Percentiles rank a stretch among this genome's conserved stretches.
phyloP scores from a whole-genome alignment of 345 rosid genomes.

The Streptanthus diversifolius region DNA sequence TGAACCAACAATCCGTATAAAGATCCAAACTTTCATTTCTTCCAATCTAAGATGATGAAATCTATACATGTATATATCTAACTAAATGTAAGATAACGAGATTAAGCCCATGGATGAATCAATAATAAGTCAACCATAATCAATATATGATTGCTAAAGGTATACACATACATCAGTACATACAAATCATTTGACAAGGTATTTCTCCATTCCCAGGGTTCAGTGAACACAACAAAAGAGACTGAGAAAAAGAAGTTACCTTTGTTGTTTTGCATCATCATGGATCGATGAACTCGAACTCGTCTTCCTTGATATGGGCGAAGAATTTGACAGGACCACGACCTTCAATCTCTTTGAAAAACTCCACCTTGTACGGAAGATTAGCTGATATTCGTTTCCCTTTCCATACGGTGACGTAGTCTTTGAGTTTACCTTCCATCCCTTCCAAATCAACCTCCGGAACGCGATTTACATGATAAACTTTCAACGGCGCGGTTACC shows the following conservation, averaged over 20 bases:
- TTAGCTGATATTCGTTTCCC: conserved; percentile 78
- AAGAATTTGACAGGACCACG: conserved; percentile 70
- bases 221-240: neutral
- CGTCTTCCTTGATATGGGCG: conserved; percentile 79
- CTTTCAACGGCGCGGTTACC: conserved; percentile 72
- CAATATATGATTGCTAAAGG: conserved; percentile 24
- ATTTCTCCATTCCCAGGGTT: conserved; percentile 16
- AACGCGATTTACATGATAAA: conserved; percentile 75
- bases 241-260: conserved; percentile 5
- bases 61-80: neutral
- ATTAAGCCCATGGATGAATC: neutral
- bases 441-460: conserved; percentile 69
- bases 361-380: conserved; percentile 72
- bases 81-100: neutral
- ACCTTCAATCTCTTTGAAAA: conserved; percentile 53
- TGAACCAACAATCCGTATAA: neutral
- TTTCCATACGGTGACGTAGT: conserved; percentile 61
- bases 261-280: neutral
- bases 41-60: neutral
- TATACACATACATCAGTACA: conserved; percentile 15
- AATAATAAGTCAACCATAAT: too few relatives aligned
- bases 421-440: conserved; percentile 74
- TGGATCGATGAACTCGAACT: conserved; percentile 59
- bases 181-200: neutral
- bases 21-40: neutral